phyloP scores from a whole-genome alignment of 257 asterid genomes.

The Misopates orontium region DNA sequence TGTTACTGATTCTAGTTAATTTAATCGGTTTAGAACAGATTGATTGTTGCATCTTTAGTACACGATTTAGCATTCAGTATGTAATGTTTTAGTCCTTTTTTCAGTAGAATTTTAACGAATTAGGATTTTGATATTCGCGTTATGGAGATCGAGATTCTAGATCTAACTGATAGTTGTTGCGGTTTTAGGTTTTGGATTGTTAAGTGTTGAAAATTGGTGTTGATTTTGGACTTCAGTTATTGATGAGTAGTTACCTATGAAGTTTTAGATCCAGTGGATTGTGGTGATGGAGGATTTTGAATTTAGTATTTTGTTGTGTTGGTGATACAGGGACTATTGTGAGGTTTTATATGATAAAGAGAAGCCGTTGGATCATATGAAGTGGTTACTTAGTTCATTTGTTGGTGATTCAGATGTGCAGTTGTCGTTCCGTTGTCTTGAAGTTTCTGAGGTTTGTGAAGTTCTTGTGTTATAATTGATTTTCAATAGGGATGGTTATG shows the following conservation, averaged over 20 bases:
- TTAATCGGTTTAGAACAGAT: too few relatives aligned
- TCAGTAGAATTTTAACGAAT: constrained; percentile 6
- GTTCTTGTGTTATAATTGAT: neutral
- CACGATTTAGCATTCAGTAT: neutral
- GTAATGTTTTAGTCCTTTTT: constrained; percentile 5
- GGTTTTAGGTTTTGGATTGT: neutral
- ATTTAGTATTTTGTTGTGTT: constrained; percentile 7
- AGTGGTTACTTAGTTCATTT: constrained; percentile 37
- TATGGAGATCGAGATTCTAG: constrained; percentile 2
- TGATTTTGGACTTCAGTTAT: too few relatives aligned
- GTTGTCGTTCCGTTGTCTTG: constrained; percentile 33
- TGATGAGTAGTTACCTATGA: too few relatives aligned
- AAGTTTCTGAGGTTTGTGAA: constrained; percentile 24
- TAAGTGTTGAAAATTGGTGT: too few relatives aligned
- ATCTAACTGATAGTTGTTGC: neutral
- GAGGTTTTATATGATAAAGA: constrained; percentile 32
- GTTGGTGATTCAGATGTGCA: constrained; percentile 41
- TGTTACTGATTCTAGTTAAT: too few relatives aligned
- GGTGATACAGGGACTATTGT: constrained; percentile 33
- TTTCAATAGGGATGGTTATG: neutral
- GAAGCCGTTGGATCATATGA: constrained; percentile 44
- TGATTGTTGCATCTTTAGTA: neutral
- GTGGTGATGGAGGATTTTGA: too few relatives aligned
- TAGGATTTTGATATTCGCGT: constrained; percentile 15
- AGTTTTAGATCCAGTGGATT: too few relatives aligned